Evolutionary conservation across 2,329 filamentous ascomycete genomes (phyloP).

Genomic region (Stachybotrys chartarum): DNA sequence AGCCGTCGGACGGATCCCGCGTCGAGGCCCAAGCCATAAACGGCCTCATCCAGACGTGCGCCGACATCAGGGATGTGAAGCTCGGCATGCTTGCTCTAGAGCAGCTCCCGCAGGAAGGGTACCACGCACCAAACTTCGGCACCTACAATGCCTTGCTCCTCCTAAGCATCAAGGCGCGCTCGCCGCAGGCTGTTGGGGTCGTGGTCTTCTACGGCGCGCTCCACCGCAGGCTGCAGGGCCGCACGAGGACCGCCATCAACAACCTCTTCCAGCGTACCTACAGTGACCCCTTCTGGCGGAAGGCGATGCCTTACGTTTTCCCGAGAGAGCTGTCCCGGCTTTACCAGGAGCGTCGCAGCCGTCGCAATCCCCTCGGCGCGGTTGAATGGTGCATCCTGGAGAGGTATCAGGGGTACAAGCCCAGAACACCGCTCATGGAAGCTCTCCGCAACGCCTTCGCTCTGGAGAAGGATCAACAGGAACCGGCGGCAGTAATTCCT

Average conservation of each 20-base stretch:
- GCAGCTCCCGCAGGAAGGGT: constrained; percentile 10
- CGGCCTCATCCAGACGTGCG: constrained; percentile 26
- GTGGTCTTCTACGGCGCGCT: constrained; percentile 25
- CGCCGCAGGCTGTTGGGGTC: constrained; percentile 20
- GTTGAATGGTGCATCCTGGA: constrained; percentile 22
- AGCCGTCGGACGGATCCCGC: constrained; percentile 12
- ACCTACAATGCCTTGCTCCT: constrained; percentile 31
- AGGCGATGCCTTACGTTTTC: too few species aligned
- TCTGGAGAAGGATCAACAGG: constrained; percentile 15
- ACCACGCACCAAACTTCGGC: constrained; percentile 16
- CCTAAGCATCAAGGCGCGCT: constrained; percentile 23
- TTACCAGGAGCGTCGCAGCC: too few species aligned
- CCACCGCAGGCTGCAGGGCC: constrained; percentile 15
- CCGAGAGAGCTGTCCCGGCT: too few species aligned
- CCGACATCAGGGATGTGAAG: constrained; percentile 5
- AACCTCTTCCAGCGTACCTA: too few species aligned
- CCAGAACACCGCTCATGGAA: constrained; percentile 16
- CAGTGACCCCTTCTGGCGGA: too few species aligned
- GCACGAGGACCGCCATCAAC: neutral
- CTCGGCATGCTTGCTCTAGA: constrained; percentile 22
- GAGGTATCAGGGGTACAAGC: constrained; percentile 18
- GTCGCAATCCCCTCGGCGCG: too few species aligned
- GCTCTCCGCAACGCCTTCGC: constrained; percentile 15
- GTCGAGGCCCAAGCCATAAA: constrained; percentile 28
- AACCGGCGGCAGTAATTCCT: constrained; percentile 13